Base-by-base conservation (phyloP, 1,139 yeast species). In the Scheffersomyces lignicola region DNA sequence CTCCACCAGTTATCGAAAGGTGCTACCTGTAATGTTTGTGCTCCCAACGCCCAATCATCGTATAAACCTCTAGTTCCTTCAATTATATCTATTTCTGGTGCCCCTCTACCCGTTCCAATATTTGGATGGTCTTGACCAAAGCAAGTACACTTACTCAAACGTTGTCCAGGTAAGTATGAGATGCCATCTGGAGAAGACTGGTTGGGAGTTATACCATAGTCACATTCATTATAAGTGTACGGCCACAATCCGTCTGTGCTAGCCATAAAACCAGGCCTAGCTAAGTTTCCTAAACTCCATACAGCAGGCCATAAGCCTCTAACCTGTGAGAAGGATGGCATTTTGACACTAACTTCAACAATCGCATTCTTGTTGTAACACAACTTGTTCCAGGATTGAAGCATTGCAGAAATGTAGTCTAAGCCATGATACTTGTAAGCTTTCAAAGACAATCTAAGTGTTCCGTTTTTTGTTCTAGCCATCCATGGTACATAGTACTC, bases 191-290 rank as follows among this genome's bases (percentile, higher is more conserved):
- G 53, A 4, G 61, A 52, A 5, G 60, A 52, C 40, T 60, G 65
- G 33, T 58, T 59, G 13, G 62, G 58, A 1, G 62, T 55, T 11
- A 52, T 54, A 1, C 65, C 64, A 18, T 44, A 45, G 37, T 59
- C 65, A 39, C 65, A 60, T 30, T 50, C 56, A 32, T 58, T 52
- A 42, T 60, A 60, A 4, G 63, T 52, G 35, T 60, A 60, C 2
- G 65, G 65, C 65, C 65, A 60, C 5, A 56, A 52, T 7, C 65
- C 65, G 34, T 60, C 64, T 4, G 63, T 58, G 8, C 58, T 48
- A 11, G 63, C 60, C 41, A 52, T 51, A 35, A 46, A 59, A 1
- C 65, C 64, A 1, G 65, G 61, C 7, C 64, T 36, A 3, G 60
- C 65, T 28, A 60, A 42, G 32, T 60, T 60, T 1, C 65, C 65